Percentiles rank a stretch among this genome's conserved stretches.
Conservation (phyloP, 2,329 filamentous ascomycete genomes). For the Fusarium veterinarium region DNA sequence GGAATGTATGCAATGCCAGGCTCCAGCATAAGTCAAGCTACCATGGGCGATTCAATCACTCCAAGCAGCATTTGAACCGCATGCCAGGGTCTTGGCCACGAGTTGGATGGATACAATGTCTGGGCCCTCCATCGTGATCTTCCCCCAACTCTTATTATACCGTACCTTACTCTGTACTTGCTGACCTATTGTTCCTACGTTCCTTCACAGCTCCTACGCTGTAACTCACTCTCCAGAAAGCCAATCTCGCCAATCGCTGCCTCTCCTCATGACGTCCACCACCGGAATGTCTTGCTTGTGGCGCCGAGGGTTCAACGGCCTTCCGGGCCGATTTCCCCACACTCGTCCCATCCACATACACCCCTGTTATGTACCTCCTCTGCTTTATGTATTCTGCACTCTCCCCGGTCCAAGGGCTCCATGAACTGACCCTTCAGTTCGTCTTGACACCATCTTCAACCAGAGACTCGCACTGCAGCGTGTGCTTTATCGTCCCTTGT, state of each 20-base stretch:
- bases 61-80: background rate
- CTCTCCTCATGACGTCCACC: constrained; percentile 31
- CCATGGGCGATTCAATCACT: background rate
- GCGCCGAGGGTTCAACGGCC: constrained; percentile 40
- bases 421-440: constrained; percentile 23
- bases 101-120: background rate
- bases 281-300: constrained; percentile 41
- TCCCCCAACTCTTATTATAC: background rate
- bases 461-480: background rate
- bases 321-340: constrained; percentile 45
- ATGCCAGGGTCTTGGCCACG: background rate
- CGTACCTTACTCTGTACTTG: constrained; percentile 8
- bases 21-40: constrained; percentile 16
- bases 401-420: constrained; percentile 4
- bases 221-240: background rate
- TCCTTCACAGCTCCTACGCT: background rate
- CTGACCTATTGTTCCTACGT: constrained; percentile 1
- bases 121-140: background rate
- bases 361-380: background rate
- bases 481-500: constrained; percentile 29
- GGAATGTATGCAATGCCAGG: background rate
- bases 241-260: constrained; percentile 17
- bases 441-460: constrained; percentile 10
- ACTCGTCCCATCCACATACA: constrained; percentile 33
- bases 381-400: constrained; percentile 9